Evolutionary conservation across 2,329 filamentous ascomycete species (phyloP), one percentile per base, ranked within the genome.

Genomic region (Fusarium pseudocircinatum): DNA sequence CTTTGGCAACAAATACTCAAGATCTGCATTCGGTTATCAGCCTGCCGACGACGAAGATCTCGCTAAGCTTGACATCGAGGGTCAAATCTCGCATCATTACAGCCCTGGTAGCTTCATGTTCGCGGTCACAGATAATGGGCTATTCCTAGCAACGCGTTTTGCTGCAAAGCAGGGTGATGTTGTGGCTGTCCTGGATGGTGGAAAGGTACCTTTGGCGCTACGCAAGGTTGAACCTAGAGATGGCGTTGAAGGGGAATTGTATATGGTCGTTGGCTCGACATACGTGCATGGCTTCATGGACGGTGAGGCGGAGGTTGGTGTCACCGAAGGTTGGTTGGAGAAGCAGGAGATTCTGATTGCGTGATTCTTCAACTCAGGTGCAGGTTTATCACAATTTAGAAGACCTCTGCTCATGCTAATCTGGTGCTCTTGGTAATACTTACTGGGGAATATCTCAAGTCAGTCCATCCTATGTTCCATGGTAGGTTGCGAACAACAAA

Each of bases 221-320:
- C 63, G 71, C 6, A 72, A 59, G 37, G 18, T 18, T 18, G 18
- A 60, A 3, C 2, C 16, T 4, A 4, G 34, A 6, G 15, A 26
- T 6, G 10, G 4, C 2, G 3, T 26, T 2, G 14, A 28, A 1
- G 14, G 4, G 2, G 36, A 50, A 1, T 13, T 58, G 1, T 74
- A 71, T 13, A 54, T 16, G 7, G 7, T 73, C 14, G 63, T 73
- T 6, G 43, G 67, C 7, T 37, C 67, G 1, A 30, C 70, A 2
- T 73, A 73, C 18, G 63, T 73, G 2, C 70, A 73, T n/a, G 71
- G 67, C 0, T 72, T 73, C 10, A 74, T 73, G 71, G 67, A 74
- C 34, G 60, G 71, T 0, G 34, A 72, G 34, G 63, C 43, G 0
- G 59, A 72, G 12, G 7, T 4, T 13, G 66, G 47, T 0, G 62